A percentile compares a stretch with the other conserved stretches of the same genome.
Evolutionary conservation across 495 filamentous ascomycete genomes (phyloP).

Genomic region (Cetradonia linearis): DNA sequence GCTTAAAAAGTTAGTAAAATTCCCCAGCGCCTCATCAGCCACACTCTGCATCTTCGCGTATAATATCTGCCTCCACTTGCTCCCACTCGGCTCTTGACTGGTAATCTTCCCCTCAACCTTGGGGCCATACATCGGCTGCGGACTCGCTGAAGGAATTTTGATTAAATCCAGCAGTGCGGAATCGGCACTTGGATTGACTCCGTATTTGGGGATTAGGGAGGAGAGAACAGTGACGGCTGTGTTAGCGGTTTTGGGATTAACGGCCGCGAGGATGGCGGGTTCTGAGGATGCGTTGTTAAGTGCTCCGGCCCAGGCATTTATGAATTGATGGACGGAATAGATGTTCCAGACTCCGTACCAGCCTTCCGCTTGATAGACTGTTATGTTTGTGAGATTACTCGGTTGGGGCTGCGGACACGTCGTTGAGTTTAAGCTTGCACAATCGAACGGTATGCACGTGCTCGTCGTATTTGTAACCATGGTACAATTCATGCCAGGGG

Average conservation of each 20-base stretch:
- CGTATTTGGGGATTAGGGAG: constrained; percentile 33
- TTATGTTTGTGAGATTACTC: not conserved
- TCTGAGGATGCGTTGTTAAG: constrained; percentile 8
- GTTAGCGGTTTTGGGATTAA: not conserved
- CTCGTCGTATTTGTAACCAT: not conserved
- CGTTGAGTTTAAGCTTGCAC: constrained; percentile 9
- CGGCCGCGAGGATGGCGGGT: constrained; percentile 7
- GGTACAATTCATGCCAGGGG: constrained; percentile 11
- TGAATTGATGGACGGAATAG: constrained; percentile 17
- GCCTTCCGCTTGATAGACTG: not conserved
- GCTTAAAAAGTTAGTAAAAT: not conserved
- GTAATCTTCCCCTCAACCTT: not conserved
- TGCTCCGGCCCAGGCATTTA: constrained; percentile 15
- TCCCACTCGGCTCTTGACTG: not conserved
- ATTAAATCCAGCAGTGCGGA: constrained; percentile 23
- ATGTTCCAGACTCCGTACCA: constrained; percentile 17
- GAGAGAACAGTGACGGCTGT: constrained; percentile 32
- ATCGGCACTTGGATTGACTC: constrained; percentile 38
- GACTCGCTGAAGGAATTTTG: not conserved
- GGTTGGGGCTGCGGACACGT: constrained; percentile 4
- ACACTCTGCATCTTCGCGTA: not conserved
- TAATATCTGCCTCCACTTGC: constrained; percentile 1
- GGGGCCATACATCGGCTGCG: constrained; percentile 4
- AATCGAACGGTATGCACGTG: constrained; percentile 16
- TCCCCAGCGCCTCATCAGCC: constrained; percentile 2